These are phyloP conservation scores for Saturnispora besseyi DNA, from an alignment of 805 yeast species.

Conservation along the genomic window DNA sequence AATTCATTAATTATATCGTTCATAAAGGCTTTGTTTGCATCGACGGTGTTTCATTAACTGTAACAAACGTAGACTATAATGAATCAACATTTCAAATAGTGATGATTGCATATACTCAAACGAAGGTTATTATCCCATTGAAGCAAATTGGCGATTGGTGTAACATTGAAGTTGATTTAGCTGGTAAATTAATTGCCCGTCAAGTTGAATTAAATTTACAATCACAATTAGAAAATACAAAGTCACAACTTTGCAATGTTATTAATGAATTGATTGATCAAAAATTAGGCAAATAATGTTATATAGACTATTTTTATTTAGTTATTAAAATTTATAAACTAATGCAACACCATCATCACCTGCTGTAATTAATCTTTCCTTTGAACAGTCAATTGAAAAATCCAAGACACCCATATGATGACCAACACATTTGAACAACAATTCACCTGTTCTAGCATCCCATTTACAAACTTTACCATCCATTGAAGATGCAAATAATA, in stretches of 20 bases:
- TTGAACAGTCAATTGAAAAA: constrained; percentile 59
- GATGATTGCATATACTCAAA: constrained; percentile 89
- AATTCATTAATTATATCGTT: constrained; percentile 66
- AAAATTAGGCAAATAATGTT: constrained; percentile 23
- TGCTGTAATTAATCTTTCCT: constrained; percentile 72
- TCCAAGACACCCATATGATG: constrained; percentile 93
- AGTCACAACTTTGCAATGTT: constrained; percentile 41
- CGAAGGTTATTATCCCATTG: constrained; percentile 61
- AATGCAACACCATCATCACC: constrained; percentile 96
- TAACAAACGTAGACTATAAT: constrained; percentile 63
- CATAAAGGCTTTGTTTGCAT: constrained; percentile 91
- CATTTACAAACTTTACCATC: constrained; percentile 80
- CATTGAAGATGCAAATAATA: constrained; percentile 65
- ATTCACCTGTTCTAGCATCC: constrained; percentile 82
- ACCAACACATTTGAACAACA: constrained; percentile 73
- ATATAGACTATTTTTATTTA: background rate
- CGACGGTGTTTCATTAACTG: constrained; percentile 90
- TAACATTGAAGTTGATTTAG: constrained; percentile 89
- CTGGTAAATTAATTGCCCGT: constrained; percentile 85
- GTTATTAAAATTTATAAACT: constrained; percentile 34
- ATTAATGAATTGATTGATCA: constrained; percentile 41
- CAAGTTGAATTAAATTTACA: constrained; percentile 59
- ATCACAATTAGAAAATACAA: constrained; percentile 41
- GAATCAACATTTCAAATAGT: constrained; percentile 62
- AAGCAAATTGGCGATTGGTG: constrained; percentile 58